Conservation (phyloP, 768 basidiomycete genomes). For the Strobilomyces confusus region DNA sequence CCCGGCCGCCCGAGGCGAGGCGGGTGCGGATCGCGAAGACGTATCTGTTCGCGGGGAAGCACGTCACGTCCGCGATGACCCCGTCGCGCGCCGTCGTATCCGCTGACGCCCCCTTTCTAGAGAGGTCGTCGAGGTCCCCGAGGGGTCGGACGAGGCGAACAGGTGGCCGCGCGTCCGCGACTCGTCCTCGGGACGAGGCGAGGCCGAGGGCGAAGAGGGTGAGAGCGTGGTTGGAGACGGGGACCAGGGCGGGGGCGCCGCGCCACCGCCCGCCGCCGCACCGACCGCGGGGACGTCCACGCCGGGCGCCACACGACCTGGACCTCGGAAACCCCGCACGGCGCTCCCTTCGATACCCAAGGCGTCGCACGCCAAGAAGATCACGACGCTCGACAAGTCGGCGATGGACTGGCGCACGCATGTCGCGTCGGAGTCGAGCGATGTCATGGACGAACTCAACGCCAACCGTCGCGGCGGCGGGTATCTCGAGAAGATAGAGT, state of each 20-base stretch:
- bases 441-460: slow-evolving; percentile 67
- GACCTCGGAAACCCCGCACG: slow-evolving; percentile 64
- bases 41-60: slow-evolving; percentile 75
- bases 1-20: slow-evolving; percentile 26
- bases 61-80: slow-evolving; percentile 52
- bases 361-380: slow-evolving; percentile 60
- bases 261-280: background rate
- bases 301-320: slow-evolving; percentile 40
- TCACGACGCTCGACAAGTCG: slow-evolving; percentile 82
- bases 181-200: background rate
- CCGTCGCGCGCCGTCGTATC: background rate
- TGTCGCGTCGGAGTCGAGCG: slow-evolving; percentile 40
- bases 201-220: background rate
- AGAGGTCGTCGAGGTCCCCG: slow-evolving; percentile 69
- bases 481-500: slow-evolving; percentile 83
- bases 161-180: slow-evolving; percentile 53
- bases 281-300: background rate
- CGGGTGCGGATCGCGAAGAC: slow-evolving; percentile 66
- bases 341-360: slow-evolving; percentile 52
- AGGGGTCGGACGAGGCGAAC: slow-evolving; percentile 69
- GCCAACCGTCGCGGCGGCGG: slow-evolving; percentile 71
- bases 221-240: background rate
- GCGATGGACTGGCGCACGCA: slow-evolving; percentile 83
- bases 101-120: slow-evolving; percentile 35
- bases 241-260: background rate